phyloP scores from a whole-genome alignment of 345 rosid species.

The Abelmoschus esculentus region DNA sequence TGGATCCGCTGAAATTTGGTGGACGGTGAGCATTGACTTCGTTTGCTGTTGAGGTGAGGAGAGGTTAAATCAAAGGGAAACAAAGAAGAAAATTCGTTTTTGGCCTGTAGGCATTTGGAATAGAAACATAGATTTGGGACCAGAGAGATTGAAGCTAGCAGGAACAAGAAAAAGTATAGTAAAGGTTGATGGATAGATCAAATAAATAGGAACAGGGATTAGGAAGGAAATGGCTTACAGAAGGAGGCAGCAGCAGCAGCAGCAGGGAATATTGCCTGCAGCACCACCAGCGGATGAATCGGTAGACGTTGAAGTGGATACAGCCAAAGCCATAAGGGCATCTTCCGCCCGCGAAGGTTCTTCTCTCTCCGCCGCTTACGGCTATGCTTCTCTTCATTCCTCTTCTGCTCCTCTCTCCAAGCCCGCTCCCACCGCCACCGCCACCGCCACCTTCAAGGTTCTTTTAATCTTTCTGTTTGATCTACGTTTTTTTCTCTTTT shows the following conservation, averaged over 20 bases:
- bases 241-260: conserved; percentile 30
- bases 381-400: conserved; percentile 25
- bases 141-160: background rate
- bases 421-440: no score
- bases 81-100: background rate
- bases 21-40: background rate
- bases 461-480: no score
- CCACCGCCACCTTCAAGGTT: background rate
- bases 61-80: background rate
- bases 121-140: background rate
- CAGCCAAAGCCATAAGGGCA: conserved; percentile 83
- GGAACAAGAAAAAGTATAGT: background rate
- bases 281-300: background rate
- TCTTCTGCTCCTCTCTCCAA: conserved; percentile 17
- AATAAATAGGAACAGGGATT: background rate
- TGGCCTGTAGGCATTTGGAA: background rate
- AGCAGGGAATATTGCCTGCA: background rate
- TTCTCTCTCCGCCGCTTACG: conserved; percentile 57
- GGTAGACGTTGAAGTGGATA: conserved; percentile 16
- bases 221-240: conserved; percentile 31
- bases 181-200: background rate
- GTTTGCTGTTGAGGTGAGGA: background rate
- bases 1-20: background rate
- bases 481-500: no score
- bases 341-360: conserved; percentile 66